Base-by-base conservation (phyloP, 257 asterid genomes). In the Plantago ovata region DNA sequence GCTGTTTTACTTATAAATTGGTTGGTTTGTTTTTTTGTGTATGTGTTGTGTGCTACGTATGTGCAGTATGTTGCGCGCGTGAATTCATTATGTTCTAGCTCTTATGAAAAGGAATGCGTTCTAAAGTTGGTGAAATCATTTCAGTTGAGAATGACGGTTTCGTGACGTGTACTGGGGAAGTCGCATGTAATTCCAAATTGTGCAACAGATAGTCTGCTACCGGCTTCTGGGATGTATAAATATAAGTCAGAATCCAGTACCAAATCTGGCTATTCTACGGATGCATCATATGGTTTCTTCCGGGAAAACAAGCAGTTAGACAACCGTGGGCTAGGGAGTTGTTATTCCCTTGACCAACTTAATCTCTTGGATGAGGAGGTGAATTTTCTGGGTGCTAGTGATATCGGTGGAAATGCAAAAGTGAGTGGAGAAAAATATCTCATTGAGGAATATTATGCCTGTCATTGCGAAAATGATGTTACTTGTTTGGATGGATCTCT, bases 361-460 rank as follows among this genome's bases (percentile, higher is more conserved):
- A 68, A 72, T 38, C 24, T 52, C 64, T 61, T 63, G 23, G 78
- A 66, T 56, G 61, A 64, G 8, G 87, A 80, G 42, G 57, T 63
- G 48, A 64, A 59, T 32, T 52, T 48, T 39, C 62, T 66, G 22
- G 51, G 66, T 45, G 50, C 76, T 16, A 24, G 61, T 28, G 66
- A 51, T 72, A 58, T 48, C 49, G 15, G 60, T 64, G 66, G 66
- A 58, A 24, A 63, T 53, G 62, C 57, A 46, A 72, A 75, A 62
- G 61, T 56, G 44, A 24, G 56, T 19, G 73, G 49, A 24, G 91
- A 52, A 53, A 69, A 62, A 57, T 69, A 66, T 58, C 70, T 80
- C 53, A 73, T 75, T 15, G 87, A 80, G 65, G 79, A 70, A 62
- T 80, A 70, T 65, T 77, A 54, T 44, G 12, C 72, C 40, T 60